Base-by-base conservation (phyloP, 2,329 filamentous ascomycete species). In the Cladorrhinum sp. region DNA sequence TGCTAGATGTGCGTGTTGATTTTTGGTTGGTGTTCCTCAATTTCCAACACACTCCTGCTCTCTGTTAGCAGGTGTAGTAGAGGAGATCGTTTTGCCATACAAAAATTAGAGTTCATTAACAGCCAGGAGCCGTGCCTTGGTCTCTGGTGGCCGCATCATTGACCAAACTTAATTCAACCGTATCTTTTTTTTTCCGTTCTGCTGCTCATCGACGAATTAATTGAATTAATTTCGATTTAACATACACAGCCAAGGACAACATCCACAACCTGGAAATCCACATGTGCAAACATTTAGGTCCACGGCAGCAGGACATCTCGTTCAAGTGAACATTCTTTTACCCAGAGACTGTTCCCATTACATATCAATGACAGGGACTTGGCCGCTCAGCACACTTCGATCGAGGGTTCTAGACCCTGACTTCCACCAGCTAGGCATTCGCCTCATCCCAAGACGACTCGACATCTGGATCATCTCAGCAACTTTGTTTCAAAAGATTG, bases 401-500 rank as follows among this genome's bases (percentile, higher is more conserved):
- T 42, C n/a, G 14, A 42, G 14, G n/a, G 42, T 46, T 46, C 42
- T 46, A 46, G 42, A 46, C 16, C 42, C 18, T 46, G n/a, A 16
- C 42, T 46, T 20, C 18, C n/a, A 46, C 5, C 42, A 46, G 42
- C 18, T 46, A 46, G 42, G 18, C 42, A 46, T 46, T 46, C 42
- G 42, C 42, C 42, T 46, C 42, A 20, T 46, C n/a, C 42, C 42
- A 4, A 46, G 42, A 46, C 42, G 42, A 21, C 42, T 46, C 42
- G 16, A 46, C 42, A 46, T 46, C 42, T 46, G 42, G 42, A 46
- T 46, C 42, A 46, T 46, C 42, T 46, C 42, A 46, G 6, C 42
- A 46, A 46, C 16, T 46, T 49, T 57, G 54, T 57, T 57, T 57
- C 54, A 46, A 57, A 36, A 51, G 14, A 7, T 51, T 26, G 21